Evolutionary conservation across 108 stramenopile species (phyloP).

Genomic region (Asterionellopsis glacialis): DNA sequence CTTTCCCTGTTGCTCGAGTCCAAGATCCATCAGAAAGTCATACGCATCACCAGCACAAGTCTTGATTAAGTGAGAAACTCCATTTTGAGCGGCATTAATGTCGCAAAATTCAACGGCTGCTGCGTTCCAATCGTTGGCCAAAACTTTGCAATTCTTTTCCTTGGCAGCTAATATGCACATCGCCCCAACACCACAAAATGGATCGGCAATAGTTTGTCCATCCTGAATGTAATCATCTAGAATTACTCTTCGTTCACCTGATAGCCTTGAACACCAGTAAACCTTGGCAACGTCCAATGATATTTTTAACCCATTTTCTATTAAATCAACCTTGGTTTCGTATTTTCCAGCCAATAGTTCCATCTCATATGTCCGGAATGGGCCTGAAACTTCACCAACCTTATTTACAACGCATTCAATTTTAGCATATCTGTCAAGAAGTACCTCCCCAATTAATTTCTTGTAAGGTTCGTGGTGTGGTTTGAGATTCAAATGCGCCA

Average conservation of each 20-base stretch:
- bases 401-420: constrained; percentile 85
- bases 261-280: constrained; percentile 93
- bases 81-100: constrained; percentile 45
- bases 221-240: constrained; percentile 51
- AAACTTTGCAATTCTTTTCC: constrained; percentile 32
- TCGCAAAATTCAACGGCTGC: constrained; percentile 51
- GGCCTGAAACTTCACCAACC: constrained; percentile 85
- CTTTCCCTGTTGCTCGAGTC: constrained; percentile 21
- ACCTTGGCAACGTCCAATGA: constrained; percentile 88
- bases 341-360: constrained; percentile 79
- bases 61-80: constrained; percentile 14
- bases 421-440: constrained; percentile 75
- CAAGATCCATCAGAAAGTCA: constrained; percentile 72
- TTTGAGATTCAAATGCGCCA: constrained; percentile 94
- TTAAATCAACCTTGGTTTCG: constrained; percentile 60
- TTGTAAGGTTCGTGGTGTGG: constrained; percentile 71
- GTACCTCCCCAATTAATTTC: constrained; percentile 83
- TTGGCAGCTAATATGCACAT: constrained; percentile 76
- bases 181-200: constrained; percentile 96
- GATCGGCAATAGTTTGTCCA: constrained; percentile 72
- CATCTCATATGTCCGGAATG: constrained; percentile 89
- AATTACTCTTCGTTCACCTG: constrained; percentile 80
- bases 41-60: constrained; percentile 70
- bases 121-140: constrained; percentile 93
- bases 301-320: constrained; percentile 76